phyloP scores from a whole-genome alignment of 352 stramenopile genomes.

The Phytopythium chamaehyphon region DNA sequence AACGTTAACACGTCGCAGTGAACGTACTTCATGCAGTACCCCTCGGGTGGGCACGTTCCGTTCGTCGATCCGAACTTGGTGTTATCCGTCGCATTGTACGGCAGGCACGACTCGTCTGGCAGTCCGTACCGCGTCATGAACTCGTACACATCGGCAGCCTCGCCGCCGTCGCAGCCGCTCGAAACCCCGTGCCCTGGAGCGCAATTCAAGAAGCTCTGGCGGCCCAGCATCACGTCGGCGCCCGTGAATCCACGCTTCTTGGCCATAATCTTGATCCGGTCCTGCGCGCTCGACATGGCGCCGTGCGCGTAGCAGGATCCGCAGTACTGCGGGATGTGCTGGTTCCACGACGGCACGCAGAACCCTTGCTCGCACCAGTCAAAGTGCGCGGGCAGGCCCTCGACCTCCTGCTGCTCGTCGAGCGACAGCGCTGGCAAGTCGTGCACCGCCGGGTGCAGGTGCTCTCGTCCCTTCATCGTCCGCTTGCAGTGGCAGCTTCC shows the following conservation, averaged over 20 bases:
- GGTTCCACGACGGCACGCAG: conserved; percentile 81
- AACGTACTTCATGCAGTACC: conserved; percentile 85
- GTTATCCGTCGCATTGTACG: conserved; percentile 82
- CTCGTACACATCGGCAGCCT: conserved; percentile 74
- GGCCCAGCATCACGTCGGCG: conserved; percentile 73
- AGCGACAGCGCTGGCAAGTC: conserved; percentile 39
- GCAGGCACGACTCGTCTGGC: conserved; percentile 74
- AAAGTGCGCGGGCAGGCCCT: conserved; percentile 62
- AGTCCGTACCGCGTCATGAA: conserved; percentile 75
- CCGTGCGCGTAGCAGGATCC: conserved; percentile 82
- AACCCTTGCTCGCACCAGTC: conserved; percentile 88
- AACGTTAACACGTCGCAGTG: neutral
- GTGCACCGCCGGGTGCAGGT: conserved; percentile 51
- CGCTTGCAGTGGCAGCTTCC: conserved; percentile 50
- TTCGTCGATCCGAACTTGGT: conserved; percentile 66
- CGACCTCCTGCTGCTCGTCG: conserved; percentile 27
- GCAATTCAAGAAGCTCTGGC: conserved; percentile 82
- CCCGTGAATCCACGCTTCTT: conserved; percentile 49
- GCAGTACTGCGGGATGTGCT: conserved; percentile 86
- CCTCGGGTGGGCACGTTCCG: conserved; percentile 62
- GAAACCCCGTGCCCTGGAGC: conserved; percentile 67
- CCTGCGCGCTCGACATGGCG: conserved; percentile 66
- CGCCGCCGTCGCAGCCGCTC: conserved; percentile 58
- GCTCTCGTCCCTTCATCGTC: conserved; percentile 72
- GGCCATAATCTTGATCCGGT: conserved; percentile 84